Evolutionary conservation across 2,329 filamentous ascomycete species (phyloP).

Genomic region (Pseudonectria buxi): DNA sequence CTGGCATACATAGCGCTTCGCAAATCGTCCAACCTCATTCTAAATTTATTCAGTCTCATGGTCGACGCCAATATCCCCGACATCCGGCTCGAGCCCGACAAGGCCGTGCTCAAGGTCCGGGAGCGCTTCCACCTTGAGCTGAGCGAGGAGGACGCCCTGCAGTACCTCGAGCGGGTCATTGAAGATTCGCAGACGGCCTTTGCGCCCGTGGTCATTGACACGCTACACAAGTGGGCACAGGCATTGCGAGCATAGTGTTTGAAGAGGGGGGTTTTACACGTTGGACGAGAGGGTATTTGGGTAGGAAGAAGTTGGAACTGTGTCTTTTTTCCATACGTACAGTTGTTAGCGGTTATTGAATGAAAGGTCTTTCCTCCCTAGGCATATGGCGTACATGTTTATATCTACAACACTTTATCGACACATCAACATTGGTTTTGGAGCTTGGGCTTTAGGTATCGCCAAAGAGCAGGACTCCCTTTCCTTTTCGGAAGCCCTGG

Average conservation of each 20-base stretch:
- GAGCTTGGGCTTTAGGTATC: constrained; percentile 38
- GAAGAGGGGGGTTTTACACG: too few species aligned
- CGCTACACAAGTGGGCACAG: constrained; percentile 89
- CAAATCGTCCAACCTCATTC: constrained; percentile 82
- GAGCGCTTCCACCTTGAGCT: constrained; percentile 91
- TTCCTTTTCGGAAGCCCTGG: constrained; percentile 76
- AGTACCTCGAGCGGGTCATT: constrained; percentile 82
- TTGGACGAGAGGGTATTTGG: too few species aligned
- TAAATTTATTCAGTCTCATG: constrained; percentile 96
- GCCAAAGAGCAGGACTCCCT: constrained; percentile 80
- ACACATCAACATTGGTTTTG: background rate
- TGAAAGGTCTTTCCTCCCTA: too few species aligned
- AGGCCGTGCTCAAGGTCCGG: constrained; percentile 89
- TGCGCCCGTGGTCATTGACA: constrained; percentile 90
- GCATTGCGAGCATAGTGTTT: constrained; percentile 64
- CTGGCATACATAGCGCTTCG: constrained; percentile 86
- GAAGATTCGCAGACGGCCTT: constrained; percentile 85
- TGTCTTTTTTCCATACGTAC: too few species aligned
- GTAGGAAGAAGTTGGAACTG: too few species aligned
- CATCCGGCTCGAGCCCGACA: constrained; percentile 85
- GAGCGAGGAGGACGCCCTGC: constrained; percentile 84
- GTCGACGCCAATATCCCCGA: constrained; percentile 96
- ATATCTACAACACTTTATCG: background rate
- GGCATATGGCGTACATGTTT: background rate
- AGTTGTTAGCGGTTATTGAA: too few species aligned